Conservation (phyloP, 1,139 yeast genomes). For the Magnusiomyces sp. region DNA sequence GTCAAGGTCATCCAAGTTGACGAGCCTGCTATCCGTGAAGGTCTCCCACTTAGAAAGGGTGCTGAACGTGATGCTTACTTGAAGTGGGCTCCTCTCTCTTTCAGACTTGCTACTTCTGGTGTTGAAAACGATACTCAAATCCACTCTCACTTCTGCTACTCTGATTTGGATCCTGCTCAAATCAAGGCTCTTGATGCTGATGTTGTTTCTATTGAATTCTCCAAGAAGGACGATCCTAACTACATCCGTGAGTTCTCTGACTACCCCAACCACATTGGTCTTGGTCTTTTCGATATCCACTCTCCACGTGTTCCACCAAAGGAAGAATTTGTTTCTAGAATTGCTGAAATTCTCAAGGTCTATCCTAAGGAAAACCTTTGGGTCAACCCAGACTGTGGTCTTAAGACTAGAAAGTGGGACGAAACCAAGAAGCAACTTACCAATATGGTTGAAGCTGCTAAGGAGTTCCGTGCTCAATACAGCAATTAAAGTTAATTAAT, state of each 20-base stretch:
- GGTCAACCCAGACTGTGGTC: constrained; percentile 99
- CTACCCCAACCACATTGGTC: constrained; percentile 99
- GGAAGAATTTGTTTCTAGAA: constrained; percentile 90
- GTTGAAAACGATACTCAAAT: constrained; percentile 92
- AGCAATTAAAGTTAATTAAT: background rate
- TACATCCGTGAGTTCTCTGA: constrained; percentile 95
- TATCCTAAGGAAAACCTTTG: constrained; percentile 98
- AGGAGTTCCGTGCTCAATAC: constrained; percentile 72
- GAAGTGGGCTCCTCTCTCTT: constrained; percentile 98
- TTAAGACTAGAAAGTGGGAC: constrained; percentile 95
- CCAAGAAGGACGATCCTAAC: constrained; percentile 98
- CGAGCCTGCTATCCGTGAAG: constrained; percentile 99
- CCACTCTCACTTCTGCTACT: constrained; percentile 99
- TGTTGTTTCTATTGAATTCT: constrained; percentile 97
- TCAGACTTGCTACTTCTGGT: constrained; percentile 99
- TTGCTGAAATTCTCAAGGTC: constrained; percentile 87
- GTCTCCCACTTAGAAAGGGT: constrained; percentile 98
- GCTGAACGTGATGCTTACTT: constrained; percentile 93
- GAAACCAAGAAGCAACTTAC: constrained; percentile 74
- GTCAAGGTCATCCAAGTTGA: constrained; percentile 97
- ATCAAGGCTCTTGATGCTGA: constrained; percentile 99
- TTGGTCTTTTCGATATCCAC: constrained; percentile 97
- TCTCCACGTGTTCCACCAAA: constrained; percentile 99
- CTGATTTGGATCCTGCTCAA: constrained; percentile 98
- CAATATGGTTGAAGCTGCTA: constrained; percentile 98